These are phyloP conservation scores for Papiliotrema terrestris DNA, from an alignment of 1,284 basidiomycete genomes.

Conservation along the genomic window DNA sequence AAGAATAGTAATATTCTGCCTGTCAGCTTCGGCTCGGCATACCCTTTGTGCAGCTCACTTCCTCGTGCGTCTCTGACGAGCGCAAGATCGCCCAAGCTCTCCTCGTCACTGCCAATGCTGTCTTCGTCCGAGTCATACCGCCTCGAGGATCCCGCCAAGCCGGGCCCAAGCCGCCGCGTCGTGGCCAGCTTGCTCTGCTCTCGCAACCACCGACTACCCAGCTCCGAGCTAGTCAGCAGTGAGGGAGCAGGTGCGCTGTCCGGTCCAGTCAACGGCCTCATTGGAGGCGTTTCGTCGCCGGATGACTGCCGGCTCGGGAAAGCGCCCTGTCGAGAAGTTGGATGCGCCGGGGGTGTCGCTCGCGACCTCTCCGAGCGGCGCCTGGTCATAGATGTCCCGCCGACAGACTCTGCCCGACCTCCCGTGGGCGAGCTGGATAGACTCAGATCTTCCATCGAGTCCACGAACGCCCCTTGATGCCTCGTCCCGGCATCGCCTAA, in stretches of 20 bases:
- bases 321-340: background rate
- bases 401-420: too few relatives aligned
- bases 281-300: background rate
- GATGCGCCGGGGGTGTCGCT: too few relatives aligned
- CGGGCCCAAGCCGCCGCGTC: conserved; percentile 20
- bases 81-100: conserved; percentile 37
- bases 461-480: background rate
- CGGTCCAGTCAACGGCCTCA: conserved; percentile 18
- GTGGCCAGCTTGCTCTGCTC: conserved; percentile 63
- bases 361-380: too few relatives aligned
- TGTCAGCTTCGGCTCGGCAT: background rate
- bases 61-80: conserved; percentile 44
- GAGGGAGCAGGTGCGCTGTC: conserved; percentile 29
- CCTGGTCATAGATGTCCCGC: too few relatives aligned
- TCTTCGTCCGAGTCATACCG: conserved; percentile 37
- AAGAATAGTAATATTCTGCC: conserved; percentile 48
- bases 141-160: conserved; percentile 7
- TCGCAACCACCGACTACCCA: conserved; percentile 72
- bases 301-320: background rate
- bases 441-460: background rate
- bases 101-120: conserved; percentile 38
- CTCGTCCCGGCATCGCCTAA: background rate
- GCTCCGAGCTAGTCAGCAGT: conserved; percentile 50
- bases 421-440: too few relatives aligned
- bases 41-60: conserved; percentile 28